Percentiles rank a stretch among this genome's conserved stretches.
phyloP scores from a whole-genome alignment of 1,139 yeast species.

The Candida glucosophila region DNA sequence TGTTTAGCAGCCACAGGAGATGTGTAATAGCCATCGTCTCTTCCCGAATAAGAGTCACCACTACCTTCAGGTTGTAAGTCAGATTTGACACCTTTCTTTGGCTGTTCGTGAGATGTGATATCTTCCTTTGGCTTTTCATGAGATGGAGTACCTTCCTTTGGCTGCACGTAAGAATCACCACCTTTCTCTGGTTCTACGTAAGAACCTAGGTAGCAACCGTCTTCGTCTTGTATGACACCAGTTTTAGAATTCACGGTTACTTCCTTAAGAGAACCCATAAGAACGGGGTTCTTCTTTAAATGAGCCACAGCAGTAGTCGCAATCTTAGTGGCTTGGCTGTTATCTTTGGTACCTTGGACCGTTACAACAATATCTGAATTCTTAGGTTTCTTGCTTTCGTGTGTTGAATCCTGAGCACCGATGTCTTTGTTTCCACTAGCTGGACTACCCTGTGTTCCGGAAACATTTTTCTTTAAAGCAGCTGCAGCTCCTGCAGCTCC shows the following conservation, averaged over 20 bases:
- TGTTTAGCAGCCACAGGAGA: too few relatives aligned
- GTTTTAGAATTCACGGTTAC: constrained; percentile 22
- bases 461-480: too few relatives aligned
- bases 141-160: constrained; percentile 5
- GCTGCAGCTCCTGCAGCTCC: constrained; percentile 7
- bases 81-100: background rate
- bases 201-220: too few relatives aligned
- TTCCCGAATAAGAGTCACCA: too few relatives aligned
- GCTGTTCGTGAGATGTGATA: constrained; percentile 1
- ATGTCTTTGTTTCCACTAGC: constrained; percentile 1
- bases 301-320: constrained; percentile 23
- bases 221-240: constrained; percentile 25
- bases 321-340: constrained; percentile 17
- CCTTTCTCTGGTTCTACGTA: too few relatives aligned
- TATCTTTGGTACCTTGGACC: constrained; percentile 23
- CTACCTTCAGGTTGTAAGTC: too few relatives aligned
- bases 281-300: constrained; percentile 18
- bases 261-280: constrained; percentile 16
- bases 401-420: background rate
- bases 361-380: constrained; percentile 14
- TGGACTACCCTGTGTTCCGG: too few relatives aligned
- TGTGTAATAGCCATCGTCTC: too few relatives aligned
- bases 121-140: constrained; percentile 1
- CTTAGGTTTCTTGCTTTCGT: background rate
- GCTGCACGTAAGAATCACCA: too few relatives aligned